Conservation (phyloP, 2,329 filamentous ascomycete genomes). For the Epichloe sylvatica region DNA sequence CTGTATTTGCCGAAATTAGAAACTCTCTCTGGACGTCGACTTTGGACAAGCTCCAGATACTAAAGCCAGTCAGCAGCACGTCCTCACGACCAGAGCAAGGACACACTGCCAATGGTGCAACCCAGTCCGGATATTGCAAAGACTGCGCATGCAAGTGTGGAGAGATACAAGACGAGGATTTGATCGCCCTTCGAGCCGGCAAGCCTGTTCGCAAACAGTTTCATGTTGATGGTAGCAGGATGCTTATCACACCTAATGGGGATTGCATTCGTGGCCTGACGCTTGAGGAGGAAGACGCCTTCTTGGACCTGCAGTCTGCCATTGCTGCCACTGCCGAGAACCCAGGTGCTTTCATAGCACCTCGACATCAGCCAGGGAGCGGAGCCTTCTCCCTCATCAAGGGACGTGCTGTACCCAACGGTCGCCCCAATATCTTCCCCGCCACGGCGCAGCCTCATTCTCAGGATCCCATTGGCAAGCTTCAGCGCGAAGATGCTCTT, state of each 20-base stretch:
- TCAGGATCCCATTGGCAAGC: conserved; percentile 48
- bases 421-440: conserved; percentile 48
- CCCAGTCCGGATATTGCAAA: conserved; percentile 20
- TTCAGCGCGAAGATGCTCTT: conserved; percentile 52
- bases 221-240: conserved; percentile 46
- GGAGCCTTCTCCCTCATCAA: conserved; percentile 50
- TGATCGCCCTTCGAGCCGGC: conserved; percentile 39
- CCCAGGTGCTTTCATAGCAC: conserved; percentile 42
- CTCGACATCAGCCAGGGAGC: conserved; percentile 36
- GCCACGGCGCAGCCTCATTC: conserved; percentile 30
- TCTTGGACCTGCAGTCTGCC: conserved; percentile 51
- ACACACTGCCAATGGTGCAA: conserved; percentile 9
- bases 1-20: conserved; percentile 24
- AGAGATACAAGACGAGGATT: conserved; percentile 35
- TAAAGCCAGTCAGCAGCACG: conserved; percentile 21
- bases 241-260: conserved; percentile 62
- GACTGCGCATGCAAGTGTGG: conserved; percentile 25
- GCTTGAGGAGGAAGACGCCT: conserved; percentile 54
- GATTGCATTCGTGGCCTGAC: conserved; percentile 62
- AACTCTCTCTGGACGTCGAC: conserved; percentile 19
- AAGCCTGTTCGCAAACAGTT: conserved; percentile 45
- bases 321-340: conserved; percentile 36
- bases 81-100: conserved; percentile 16
- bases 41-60: conserved; percentile 22
- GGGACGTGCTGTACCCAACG: conserved; percentile 50